Percentiles rank a stretch among this genome's conserved stretches.
phyloP scores from a whole-genome alignment of 805 yeast genomes.

The Saccharomycopsis sp. region DNA sequence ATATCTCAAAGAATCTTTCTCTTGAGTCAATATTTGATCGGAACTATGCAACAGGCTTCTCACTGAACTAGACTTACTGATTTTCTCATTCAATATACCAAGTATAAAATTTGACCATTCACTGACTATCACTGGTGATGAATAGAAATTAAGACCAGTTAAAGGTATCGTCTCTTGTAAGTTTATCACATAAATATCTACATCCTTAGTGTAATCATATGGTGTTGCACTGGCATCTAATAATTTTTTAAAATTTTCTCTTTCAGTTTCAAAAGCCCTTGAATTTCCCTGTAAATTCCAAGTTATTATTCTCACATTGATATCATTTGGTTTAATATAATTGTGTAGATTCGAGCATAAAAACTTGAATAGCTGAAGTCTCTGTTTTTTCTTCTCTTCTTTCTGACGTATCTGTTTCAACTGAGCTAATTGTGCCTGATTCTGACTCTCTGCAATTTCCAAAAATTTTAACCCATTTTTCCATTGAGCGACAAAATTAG shows the following conservation, averaged over 20 bases:
- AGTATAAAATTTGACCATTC: slow-evolving; percentile 30
- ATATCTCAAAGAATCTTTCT: slow-evolving; percentile 25
- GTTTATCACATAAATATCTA: slow-evolving; percentile 36
- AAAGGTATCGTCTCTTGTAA: slow-evolving; percentile 47
- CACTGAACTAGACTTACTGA: background rate
- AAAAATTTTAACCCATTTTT: slow-evolving; percentile 24
- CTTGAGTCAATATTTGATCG: slow-evolving; percentile 8
- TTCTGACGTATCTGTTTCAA: slow-evolving; percentile 1
- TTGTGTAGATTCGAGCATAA: slow-evolving; percentile 13
- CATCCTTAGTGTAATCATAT: slow-evolving; percentile 1
- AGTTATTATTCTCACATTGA: slow-evolving; percentile 28
- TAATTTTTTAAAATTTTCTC: slow-evolving; percentile 21
- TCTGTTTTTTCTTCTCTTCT: slow-evolving; percentile 18
- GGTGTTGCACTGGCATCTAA: slow-evolving; percentile 6
- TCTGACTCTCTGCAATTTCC: slow-evolving; percentile 16
- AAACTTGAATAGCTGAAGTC: slow-evolving; percentile 18
- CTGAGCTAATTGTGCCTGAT: background rate
- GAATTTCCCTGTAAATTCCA: slow-evolving; percentile 36
- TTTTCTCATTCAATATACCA: slow-evolving; percentile 21
- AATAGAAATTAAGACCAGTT: slow-evolving; percentile 33
- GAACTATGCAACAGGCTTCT: slow-evolving; percentile 10
- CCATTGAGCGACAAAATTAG: slow-evolving; percentile 28
- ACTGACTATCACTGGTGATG: slow-evolving; percentile 29
- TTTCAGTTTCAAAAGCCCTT: slow-evolving; percentile 15
- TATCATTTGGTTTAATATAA: slow-evolving; percentile 15